Percentiles rank a stretch among this genome's conserved stretches.
phyloP scores from a whole-genome alignment of 2,329 filamentous ascomycete species.

The Sphaerostilbella broomeana region DNA sequence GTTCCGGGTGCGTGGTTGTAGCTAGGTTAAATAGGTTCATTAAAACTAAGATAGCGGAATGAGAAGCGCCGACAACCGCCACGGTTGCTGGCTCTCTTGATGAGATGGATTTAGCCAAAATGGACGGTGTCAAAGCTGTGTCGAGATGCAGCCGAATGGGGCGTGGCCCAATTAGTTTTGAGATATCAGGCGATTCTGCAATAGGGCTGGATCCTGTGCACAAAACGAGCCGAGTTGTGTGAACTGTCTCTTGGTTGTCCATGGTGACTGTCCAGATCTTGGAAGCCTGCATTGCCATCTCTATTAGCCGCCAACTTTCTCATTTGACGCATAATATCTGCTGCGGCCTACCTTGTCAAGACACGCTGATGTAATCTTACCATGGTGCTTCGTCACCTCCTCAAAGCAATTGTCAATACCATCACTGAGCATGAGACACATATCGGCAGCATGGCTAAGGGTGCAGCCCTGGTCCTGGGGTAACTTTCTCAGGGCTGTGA shows the following conservation, averaged over 20 bases:
- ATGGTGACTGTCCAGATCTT: conserved; percentile 20
- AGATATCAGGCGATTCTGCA: conserved; percentile 35
- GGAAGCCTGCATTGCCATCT: conserved; percentile 6
- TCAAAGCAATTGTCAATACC: conserved; percentile 34
- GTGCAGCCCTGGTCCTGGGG: conserved; percentile 51
- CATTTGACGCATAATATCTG: too few species aligned
- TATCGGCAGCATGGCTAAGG: conserved; percentile 51
- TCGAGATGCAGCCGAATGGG: conserved; percentile 54
- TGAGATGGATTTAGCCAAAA: conserved; percentile 30
- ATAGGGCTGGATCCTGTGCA: conserved; percentile 53
- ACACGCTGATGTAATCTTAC: conserved; percentile 31
- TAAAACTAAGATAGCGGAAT: conserved; percentile 56
- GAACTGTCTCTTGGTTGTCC: conserved; percentile 27
- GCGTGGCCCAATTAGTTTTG: too few species aligned
- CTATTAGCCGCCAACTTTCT: background rate
- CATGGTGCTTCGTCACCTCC: conserved; percentile 32
- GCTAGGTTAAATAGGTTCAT: conserved; percentile 53
- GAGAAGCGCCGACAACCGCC: conserved; percentile 55
- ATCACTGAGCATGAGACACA: conserved; percentile 39
- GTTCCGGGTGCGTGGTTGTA: conserved; percentile 41
- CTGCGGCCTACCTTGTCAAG: conserved; percentile 19
- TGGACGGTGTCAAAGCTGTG: conserved; percentile 46
- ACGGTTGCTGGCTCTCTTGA: conserved; percentile 35
- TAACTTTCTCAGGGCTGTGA: conserved; percentile 45
- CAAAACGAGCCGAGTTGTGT: conserved; percentile 41